Conservation (phyloP, 768 basidiomycete genomes). For the Leccinum variicolor region DNA sequence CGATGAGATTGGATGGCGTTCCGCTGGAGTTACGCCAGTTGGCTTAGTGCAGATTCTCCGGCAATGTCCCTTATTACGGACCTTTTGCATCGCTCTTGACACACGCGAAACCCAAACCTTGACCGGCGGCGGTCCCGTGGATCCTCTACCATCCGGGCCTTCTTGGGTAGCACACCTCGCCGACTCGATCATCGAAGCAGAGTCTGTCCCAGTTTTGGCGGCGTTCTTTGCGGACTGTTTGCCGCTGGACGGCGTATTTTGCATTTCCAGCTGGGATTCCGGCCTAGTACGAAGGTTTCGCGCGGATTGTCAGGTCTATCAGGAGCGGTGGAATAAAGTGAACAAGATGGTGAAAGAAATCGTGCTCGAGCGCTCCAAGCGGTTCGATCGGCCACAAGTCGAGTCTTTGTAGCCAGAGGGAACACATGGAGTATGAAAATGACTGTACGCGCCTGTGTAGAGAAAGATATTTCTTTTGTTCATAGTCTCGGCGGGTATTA, state of each 20-base stretch:
- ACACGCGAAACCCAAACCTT: not conserved
- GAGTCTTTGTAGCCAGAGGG: no score
- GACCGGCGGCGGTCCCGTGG: no score
- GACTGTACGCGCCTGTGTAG: no score
- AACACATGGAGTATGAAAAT: no score
- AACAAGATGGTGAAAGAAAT: not conserved
- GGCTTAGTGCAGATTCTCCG: not conserved
- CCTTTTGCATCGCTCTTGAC: not conserved
- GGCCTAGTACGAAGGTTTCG: not conserved
- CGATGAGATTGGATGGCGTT: not conserved
- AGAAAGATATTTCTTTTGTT: no score
- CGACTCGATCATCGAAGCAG: not conserved
- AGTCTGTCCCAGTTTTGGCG: not conserved
- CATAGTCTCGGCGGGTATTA: no score
- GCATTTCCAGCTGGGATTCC: not conserved
- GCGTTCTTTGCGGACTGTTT: not conserved
- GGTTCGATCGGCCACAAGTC: no score
- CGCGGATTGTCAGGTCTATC: not conserved
- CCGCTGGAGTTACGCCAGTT: not conserved
- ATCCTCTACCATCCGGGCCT: not conserved
- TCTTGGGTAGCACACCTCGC: not conserved
- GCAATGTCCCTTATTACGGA: not conserved
- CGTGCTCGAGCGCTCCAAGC: no score
- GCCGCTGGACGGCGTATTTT: not conserved
- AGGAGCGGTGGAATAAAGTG: not conserved